phyloP scores from a whole-genome alignment of 139 green algal genomes.

The Chlamydomonas sp. region DNA sequence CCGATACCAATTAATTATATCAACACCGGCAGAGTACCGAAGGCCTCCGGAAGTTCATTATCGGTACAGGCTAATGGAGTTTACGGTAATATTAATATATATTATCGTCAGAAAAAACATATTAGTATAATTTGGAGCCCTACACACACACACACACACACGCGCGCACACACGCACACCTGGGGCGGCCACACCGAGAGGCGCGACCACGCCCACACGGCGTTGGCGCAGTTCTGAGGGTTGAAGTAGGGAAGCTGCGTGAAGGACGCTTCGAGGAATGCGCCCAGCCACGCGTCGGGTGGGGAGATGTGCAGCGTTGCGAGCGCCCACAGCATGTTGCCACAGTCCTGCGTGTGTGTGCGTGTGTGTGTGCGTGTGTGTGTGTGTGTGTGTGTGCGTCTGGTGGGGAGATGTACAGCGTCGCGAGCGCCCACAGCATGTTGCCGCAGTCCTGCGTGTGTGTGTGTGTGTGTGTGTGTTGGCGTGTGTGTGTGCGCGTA shows the following conservation, averaged over 20 bases:
- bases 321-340: constrained; percentile 32
- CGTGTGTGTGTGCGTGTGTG: background rate
- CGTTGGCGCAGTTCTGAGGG: constrained; percentile 24
- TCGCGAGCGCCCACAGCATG: constrained; percentile 25
- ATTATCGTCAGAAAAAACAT: no score
- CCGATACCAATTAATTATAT: no score
- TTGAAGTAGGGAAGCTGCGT: constrained; percentile 24
- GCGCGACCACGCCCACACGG: constrained; percentile 9
- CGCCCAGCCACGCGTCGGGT: constrained; percentile 26
- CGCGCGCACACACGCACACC: background rate
- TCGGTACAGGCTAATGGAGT: no score
- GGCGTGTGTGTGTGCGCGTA: no score
- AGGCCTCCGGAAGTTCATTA: no score
- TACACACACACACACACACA: no score
- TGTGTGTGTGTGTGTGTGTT: background rate
- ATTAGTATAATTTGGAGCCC: no score
- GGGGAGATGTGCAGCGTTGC: constrained; percentile 20
- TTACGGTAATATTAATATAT: no score
- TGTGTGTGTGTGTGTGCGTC: no score
- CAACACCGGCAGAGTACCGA: no score
- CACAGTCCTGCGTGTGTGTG: constrained; percentile 20
- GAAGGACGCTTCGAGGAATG: constrained; percentile 24
- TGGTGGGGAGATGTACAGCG: constrained; percentile 18
- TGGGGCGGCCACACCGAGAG: background rate
- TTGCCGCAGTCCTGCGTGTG: constrained; percentile 28